phyloP scores from a whole-genome alignment of 2,329 filamentous ascomycete genomes.

The Pestalotiopsis sp. region DNA sequence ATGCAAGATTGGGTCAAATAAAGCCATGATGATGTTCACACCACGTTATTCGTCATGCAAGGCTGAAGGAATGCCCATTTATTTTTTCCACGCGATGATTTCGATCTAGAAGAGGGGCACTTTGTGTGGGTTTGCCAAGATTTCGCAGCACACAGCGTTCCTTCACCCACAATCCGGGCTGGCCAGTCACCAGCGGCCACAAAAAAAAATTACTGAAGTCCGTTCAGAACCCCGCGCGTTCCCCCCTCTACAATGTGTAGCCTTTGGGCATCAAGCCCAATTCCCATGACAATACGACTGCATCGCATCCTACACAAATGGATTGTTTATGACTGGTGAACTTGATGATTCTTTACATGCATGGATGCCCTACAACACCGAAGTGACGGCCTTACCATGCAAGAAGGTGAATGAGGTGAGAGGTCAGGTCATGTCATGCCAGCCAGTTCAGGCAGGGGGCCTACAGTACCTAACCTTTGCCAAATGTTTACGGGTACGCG shows the following conservation, averaged over 20 bases:
- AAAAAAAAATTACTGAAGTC: too few species aligned
- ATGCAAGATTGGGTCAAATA: neutral
- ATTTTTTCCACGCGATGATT: neutral
- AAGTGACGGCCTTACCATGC: neutral
- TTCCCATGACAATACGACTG: neutral
- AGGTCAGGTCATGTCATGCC: neutral
- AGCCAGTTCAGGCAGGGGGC: neutral
- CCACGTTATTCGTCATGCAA: neutral
- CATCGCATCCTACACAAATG: neutral
- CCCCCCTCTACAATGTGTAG: neutral
- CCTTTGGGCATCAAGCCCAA: slow-evolving; percentile 6
- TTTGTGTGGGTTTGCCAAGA: slow-evolving; percentile 7
- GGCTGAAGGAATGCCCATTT: neutral
- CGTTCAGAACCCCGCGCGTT: neutral
- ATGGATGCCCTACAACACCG: slow-evolving; percentile 1
- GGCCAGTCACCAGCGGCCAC: neutral
- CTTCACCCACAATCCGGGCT: neutral
- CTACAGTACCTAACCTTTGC: neutral
- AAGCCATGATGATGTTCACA: neutral
- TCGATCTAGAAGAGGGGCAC: neutral
- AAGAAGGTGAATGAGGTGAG: neutral
- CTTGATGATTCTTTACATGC: neutral
- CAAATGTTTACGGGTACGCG: too few species aligned
- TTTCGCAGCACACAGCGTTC: neutral
- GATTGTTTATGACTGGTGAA: too few species aligned